phyloP scores from a whole-genome alignment of 2,329 filamentous ascomycete genomes.

The Xylariaceae sp. region DNA sequence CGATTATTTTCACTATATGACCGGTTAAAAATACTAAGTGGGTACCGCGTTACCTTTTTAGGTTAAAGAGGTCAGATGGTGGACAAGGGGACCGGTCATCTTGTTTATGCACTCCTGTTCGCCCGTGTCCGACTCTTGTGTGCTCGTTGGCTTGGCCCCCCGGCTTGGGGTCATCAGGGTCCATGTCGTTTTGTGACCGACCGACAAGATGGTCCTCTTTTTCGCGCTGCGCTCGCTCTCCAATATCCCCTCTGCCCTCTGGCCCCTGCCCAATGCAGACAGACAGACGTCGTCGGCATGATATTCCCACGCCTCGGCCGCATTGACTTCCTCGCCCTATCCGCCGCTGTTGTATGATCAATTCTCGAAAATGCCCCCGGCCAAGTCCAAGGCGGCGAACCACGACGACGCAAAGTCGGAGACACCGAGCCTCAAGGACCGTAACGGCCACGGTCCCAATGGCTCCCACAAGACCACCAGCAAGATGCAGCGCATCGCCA shows the following conservation, averaged over 20 bases:
- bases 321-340: too few relatives aligned
- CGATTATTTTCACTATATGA: too few relatives aligned
- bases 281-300: too few relatives aligned
- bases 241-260: neutral
- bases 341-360: conserved; percentile 24
- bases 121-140: neutral
- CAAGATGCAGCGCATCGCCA: conserved; percentile 54
- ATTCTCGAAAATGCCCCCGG: conserved; percentile 23
- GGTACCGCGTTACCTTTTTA: too few relatives aligned
- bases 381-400: conserved; percentile 29
- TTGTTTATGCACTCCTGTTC: too few relatives aligned
- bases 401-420: conserved; percentile 35
- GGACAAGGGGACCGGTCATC: too few relatives aligned
- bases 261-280: too few relatives aligned
- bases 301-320: too few relatives aligned
- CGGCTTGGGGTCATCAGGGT: neutral
- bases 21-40: too few relatives aligned
- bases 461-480: conserved; percentile 40
- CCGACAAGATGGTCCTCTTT: too few relatives aligned
- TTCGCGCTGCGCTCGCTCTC: neutral
- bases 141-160: neutral
- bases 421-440: conserved; percentile 30
- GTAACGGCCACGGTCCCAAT: conserved; percentile 27
- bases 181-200: too few relatives aligned
- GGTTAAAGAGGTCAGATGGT: too few relatives aligned